phyloP scores from a whole-genome alignment of 2,329 filamentous ascomycete genomes.

The Amauroascus verrucosus region DNA sequence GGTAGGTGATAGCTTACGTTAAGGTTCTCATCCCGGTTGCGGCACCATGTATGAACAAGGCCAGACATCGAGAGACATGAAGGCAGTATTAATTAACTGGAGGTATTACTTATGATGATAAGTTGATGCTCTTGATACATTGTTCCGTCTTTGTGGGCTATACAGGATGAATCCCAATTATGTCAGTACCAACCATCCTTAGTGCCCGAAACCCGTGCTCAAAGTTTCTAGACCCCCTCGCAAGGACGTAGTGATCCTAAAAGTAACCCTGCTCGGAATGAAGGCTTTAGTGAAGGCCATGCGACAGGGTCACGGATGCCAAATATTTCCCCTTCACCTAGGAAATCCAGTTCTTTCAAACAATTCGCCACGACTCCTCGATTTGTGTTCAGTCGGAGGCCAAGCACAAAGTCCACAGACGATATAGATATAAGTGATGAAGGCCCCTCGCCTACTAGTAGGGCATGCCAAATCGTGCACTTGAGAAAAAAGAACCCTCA shows the following conservation, averaged over 20 bases:
- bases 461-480: neutral
- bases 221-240: neutral
- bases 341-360: neutral
- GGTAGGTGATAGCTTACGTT: too few species aligned
- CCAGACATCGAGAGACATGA: too few species aligned
- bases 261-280: neutral
- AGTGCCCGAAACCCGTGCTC: neutral
- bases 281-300: neutral
- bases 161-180: neutral
- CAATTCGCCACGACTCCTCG: slow-evolving; percentile 18
- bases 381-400: slow-evolving; percentile 13
- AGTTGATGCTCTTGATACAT: too few species aligned
- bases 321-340: slow-evolving; percentile 14
- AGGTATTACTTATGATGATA: too few species aligned
- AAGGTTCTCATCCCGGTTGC: too few species aligned
- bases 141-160: too few species aligned
- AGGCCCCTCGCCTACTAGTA: slow-evolving; percentile 2
- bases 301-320: slow-evolving; percentile 5
- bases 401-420: neutral
- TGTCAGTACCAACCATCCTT: neutral
- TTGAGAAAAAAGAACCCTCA: neutral
- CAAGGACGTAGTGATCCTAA: neutral
- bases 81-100: too few species aligned
- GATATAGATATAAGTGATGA: slow-evolving; percentile 8
- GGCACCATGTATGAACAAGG: too few species aligned